Base-by-base conservation (phyloP, 805 yeast genomes). In the Yarrowia deformans region DNA sequence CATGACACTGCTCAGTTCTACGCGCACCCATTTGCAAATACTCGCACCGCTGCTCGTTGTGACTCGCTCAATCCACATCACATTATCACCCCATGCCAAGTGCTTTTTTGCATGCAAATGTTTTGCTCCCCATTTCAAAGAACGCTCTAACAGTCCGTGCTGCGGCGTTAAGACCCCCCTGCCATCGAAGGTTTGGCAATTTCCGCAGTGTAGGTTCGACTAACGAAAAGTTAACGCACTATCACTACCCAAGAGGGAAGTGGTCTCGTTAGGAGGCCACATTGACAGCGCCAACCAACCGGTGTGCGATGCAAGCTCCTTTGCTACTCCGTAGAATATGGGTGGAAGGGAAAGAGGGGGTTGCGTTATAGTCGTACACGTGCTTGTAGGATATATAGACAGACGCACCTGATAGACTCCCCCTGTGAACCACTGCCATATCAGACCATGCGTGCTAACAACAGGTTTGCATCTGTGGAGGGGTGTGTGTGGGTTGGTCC, bases 161-260 rank as follows among this genome's bases (percentile, higher is more conserved):
- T 18, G 29, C 43, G 58, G 43, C 32, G 43, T 54, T 54, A 14
- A 54, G 18, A 52, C 48, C 63, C 63, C 39, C 63, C 63, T 56
- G 63, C 48, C 37, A 42, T 40, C 10, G 37, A 56, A 56, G 63
- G 63, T 56, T 56, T 39, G 29, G 63, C 63, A 40, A 56, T 56
- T 40, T 56, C 63, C 48, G 63, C 63, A 56, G 46, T 8, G 48
- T 29, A 56, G 39, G 63, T 56, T 56, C n/a, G 63, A 9, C 46
- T 40, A 56, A 56, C 45, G 45, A 37, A 54, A 54, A 54, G 45
- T 45, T 39, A 54, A 54, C 58, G 58, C 58, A 54, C 4, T 35
- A 19, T 8, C 18, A n/a, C 58, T 54, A 37, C 58, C 58, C 58
- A 54, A 35, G 42, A 35, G n/a, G 58, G 58, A 54, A 54, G 34